Evolutionary conservation across 2,329 filamentous ascomycete genomes (phyloP).

Genomic region (Penicillium sp.): DNA sequence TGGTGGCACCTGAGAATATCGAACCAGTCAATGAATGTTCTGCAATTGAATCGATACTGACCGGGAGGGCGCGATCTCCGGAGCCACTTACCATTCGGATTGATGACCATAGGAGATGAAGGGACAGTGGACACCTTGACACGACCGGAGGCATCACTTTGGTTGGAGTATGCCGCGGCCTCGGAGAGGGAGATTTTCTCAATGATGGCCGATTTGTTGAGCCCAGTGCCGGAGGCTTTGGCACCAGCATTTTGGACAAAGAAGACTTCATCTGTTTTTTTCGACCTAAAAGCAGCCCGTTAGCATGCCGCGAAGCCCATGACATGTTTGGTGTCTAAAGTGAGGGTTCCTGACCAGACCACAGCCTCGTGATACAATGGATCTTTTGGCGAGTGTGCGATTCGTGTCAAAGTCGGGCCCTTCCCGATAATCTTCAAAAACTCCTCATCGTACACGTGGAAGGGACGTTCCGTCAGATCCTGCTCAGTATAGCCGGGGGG

Average conservation of each 20-base stretch:
- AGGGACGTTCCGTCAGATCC: background rate
- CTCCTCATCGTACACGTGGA: conserved; percentile 1
- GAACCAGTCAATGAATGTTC: background rate
- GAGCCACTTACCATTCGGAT: background rate
- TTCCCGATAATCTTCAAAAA: background rate
- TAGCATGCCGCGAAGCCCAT: background rate
- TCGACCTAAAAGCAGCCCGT: background rate
- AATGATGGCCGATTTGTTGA: conserved; percentile 6
- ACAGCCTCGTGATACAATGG: background rate
- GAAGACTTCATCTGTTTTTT: conserved; percentile 14
- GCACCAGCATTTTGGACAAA: conserved; percentile 17
- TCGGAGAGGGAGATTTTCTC: conserved; percentile 6
- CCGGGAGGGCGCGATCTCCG: background rate
- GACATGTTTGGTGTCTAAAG: no score
- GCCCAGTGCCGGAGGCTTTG: conserved; percentile 8
- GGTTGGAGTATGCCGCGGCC: background rate
- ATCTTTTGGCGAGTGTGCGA: background rate
- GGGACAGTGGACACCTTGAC: background rate
- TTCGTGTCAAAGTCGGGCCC: background rate
- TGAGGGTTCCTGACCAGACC: background rate
- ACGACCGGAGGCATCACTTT: background rate
- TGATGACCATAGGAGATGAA: conserved; percentile 1
- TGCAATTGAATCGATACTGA: no score
- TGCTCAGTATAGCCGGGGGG: background rate
- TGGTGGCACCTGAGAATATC: background rate